phyloP scores from a whole-genome alignment of 345 rosid genomes.

The Triadica sebifera region DNA sequence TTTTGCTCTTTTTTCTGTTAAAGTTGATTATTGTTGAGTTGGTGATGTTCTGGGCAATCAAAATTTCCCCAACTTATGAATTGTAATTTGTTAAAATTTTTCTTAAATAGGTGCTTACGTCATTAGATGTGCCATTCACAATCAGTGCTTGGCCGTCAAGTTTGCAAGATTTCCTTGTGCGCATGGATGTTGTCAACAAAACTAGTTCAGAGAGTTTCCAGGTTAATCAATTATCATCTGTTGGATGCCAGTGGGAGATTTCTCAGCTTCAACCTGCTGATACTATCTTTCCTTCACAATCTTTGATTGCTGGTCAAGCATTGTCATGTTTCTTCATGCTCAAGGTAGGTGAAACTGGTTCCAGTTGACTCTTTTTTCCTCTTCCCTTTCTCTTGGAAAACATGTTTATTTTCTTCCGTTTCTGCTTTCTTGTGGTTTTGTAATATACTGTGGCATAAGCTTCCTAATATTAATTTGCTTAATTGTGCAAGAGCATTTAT shows the following conservation, averaged over 20 bases:
- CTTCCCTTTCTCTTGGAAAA: not conserved
- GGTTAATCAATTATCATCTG: conserved; percentile 71
- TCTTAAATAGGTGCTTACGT: conserved; percentile 63
- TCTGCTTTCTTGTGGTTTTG: conserved; percentile 4
- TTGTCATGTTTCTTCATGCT: conserved; percentile 79
- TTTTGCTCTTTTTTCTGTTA: not conserved
- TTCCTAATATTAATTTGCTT: not conserved
- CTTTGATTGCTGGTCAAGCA: conserved; percentile 77
- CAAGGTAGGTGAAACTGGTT: conserved; percentile 46
- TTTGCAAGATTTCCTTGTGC: conserved; percentile 78
- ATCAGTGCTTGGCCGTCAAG: conserved; percentile 78
- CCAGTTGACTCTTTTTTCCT: not conserved
- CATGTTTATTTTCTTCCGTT: not conserved
- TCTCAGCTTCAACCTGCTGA: conserved; percentile 72
- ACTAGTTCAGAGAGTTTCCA: conserved; percentile 69
- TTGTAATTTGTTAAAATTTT: conserved; percentile 8
- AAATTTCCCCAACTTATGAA: not conserved
- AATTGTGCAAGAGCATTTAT: not conserved
- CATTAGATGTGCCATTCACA: conserved; percentile 69
- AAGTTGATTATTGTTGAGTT: not conserved
- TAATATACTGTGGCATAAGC: not conserved
- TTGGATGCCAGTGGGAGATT: conserved; percentile 80
- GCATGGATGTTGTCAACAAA: conserved; percentile 76
- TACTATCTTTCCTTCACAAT: conserved; percentile 54
- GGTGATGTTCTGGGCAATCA: conserved; percentile 4